Conservation (phyloP, 805 yeast genomes). For the Danielozyma ontarioensis region DNA sequence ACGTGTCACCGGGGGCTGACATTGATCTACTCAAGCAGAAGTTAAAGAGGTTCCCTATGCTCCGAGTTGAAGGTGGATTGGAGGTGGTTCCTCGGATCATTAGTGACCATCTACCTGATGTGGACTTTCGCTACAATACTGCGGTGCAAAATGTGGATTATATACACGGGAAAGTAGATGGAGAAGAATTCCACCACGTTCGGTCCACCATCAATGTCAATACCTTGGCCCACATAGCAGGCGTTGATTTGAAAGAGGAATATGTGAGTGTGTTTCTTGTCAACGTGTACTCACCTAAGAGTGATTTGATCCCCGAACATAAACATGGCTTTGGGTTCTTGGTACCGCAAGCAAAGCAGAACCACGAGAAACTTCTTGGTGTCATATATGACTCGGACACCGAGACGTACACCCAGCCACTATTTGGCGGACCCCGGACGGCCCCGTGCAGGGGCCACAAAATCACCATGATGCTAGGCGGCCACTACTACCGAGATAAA, state of each 20-base stretch:
- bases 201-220: slow-evolving; percentile 53
- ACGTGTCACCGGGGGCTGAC: slow-evolving; percentile 36
- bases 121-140: slow-evolving; percentile 29
- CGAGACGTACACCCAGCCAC: slow-evolving; percentile 38
- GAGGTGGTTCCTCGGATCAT: slow-evolving; percentile 46
- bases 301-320: slow-evolving; percentile 26
- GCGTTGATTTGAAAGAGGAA: slow-evolving; percentile 15
- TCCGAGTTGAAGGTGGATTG: slow-evolving; percentile 54
- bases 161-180: slow-evolving; percentile 6
- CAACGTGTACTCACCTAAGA: slow-evolving; percentile 51
- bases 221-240: slow-evolving; percentile 29
- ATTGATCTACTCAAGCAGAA: slow-evolving; percentile 28
- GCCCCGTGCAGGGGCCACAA: slow-evolving; percentile 53
- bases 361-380: slow-evolving; percentile 64
- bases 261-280: slow-evolving; percentile 56
- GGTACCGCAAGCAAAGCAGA: slow-evolving; percentile 52
- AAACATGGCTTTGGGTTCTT: slow-evolving; percentile 81
- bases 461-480: slow-evolving; percentile 89
- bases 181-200: slow-evolving; percentile 44
- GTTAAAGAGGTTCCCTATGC: slow-evolving; percentile 56
- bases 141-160: slow-evolving; percentile 17
- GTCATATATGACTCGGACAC: slow-evolving; percentile 88
- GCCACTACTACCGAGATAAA: slow-evolving; percentile 44
- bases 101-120: slow-evolving; percentile 28
- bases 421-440: slow-evolving; percentile 16